Conservation (phyloP, 2,329 filamentous ascomycete species). For the Knufia petricola region DNA sequence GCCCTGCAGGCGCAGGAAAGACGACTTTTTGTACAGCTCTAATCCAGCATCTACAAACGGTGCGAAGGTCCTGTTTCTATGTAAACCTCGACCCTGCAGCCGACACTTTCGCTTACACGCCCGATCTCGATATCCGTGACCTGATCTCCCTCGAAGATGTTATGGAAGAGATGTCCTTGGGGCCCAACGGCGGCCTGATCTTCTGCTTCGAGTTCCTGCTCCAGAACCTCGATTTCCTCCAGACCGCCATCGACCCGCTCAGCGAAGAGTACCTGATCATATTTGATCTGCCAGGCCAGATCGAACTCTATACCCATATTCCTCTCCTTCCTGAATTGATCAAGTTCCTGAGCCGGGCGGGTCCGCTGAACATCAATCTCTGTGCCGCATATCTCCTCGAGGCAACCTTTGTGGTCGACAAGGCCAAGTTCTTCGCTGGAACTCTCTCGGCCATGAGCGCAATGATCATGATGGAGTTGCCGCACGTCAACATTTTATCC, state of each 20-base stretch:
- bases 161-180: slow-evolving; percentile 87
- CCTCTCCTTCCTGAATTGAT: slow-evolving; percentile 80
- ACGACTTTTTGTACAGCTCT: slow-evolving; percentile 91
- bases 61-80: slow-evolving; percentile 90
- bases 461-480: slow-evolving; percentile 97
- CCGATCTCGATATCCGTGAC: slow-evolving; percentile 91
- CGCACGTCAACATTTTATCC: slow-evolving; percentile 89
- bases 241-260: slow-evolving; percentile 70
- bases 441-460: slow-evolving; percentile 95
- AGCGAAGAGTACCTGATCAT: slow-evolving; percentile 96
- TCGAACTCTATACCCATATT: slow-evolving; percentile 95
- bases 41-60: slow-evolving; percentile 84
- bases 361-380: slow-evolving; percentile 77
- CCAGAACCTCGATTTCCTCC: slow-evolving; percentile 87
- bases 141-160: slow-evolving; percentile 89
- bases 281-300: slow-evolving; percentile 97
- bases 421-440: slow-evolving; percentile 94
- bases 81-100: slow-evolving; percentile 97
- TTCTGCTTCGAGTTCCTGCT: slow-evolving; percentile 96
- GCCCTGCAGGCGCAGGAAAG: slow-evolving; percentile 91
- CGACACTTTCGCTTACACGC: slow-evolving; percentile 81
- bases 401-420: slow-evolving; percentile 88
- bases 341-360: slow-evolving; percentile 67
- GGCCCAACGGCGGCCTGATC: slow-evolving; percentile 85
- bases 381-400: slow-evolving; percentile 93